Conservation (phyloP, 2,329 filamentous ascomycete species). For the Calonectria pteridis region DNA sequence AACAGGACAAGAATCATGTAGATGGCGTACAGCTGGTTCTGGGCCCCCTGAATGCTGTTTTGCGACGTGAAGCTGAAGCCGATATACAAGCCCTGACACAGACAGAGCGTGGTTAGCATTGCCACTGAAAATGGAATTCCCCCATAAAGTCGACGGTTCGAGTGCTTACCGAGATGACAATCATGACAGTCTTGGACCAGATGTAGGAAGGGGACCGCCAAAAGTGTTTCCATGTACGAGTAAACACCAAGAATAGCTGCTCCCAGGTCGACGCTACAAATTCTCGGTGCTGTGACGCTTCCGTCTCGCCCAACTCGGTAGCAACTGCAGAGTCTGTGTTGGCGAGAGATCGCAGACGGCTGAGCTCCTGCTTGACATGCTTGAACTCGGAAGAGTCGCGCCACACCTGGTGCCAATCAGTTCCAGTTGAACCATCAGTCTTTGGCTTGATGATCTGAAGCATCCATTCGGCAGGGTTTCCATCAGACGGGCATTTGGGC, state of each 20-base stretch:
- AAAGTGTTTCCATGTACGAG: slow-evolving; percentile 47
- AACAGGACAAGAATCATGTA: slow-evolving; percentile 80
- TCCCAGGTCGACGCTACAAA: slow-evolving; percentile 41
- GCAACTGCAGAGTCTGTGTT: neutral
- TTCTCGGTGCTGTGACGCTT: slow-evolving; percentile 37
- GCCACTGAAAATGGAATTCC: neutral
- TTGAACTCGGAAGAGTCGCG: neutral
- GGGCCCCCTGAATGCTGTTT: slow-evolving; percentile 75
- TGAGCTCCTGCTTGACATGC: neutral
- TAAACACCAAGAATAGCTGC: slow-evolving; percentile 45
- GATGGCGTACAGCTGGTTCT: slow-evolving; percentile 76
- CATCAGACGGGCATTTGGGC: slow-evolving; percentile 51
- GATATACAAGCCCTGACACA: slow-evolving; percentile 65
- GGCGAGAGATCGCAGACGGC: neutral
- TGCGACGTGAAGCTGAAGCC: slow-evolving; percentile 70
- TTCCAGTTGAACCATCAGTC: slow-evolving; percentile 59
- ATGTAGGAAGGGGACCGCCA: slow-evolving; percentile 91
- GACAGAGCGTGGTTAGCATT: neutral
- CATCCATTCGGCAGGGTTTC: slow-evolving; percentile 77
- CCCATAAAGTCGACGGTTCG: neutral
- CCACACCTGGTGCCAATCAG: slow-evolving; percentile 51
- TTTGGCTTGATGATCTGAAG: slow-evolving; percentile 55
- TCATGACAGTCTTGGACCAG: slow-evolving; percentile 80
- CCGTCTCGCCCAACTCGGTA: neutral
- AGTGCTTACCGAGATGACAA: slow-evolving; percentile 51